Base-by-base conservation (phyloP, 139 green algal genomes). In the Haematococcus sp. region DNA sequence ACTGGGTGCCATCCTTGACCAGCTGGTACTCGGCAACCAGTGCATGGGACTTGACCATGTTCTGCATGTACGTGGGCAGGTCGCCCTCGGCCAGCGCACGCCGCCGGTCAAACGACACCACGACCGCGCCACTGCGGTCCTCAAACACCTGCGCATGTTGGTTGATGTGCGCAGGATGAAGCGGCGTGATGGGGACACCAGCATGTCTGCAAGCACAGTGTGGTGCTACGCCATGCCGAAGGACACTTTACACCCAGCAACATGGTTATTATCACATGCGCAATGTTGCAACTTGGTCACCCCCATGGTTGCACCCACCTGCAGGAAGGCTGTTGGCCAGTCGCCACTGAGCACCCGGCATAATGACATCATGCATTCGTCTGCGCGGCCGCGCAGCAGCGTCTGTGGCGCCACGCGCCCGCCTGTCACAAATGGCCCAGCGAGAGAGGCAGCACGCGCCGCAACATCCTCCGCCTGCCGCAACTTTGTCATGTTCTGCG, bases 111-210 rank as follows among this genome's bases (percentile, higher is more conserved):
- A 83, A 86, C 0, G 71, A 81, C 16, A 78, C 56, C 22, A 86
- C 81, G 13, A 86, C 73, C 44, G 43, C 61, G 35, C 80, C 80
- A 46, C 70, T 82, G 20, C 33, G 16, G 59, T 86, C 80, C 71
- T 86, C 80, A 69, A 86, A 86, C 7, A 82, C 70, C 80, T 85
- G 63, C 40, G 22, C 22, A n/a, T n/a, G n/a, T n/a, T n/a, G n/a
- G n/a, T n/a, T n/a, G n/a, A n/a, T n/a, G n/a, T n/a, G n/a, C n/a
- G n/a, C n/a, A n/a, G n/a, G n/a, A n/a, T n/a, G n/a, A n/a, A n/a
- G n/a, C n/a, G n/a, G n/a, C n/a, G n/a, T n/a, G n/a, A n/a, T n/a
- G n/a, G n/a, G n/a, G n/a, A n/a, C n/a, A n/a, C n/a, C n/a, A n/a
- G n/a, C n/a, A n/a, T n/a, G n/a, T n/a, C n/a, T n/a, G n/a, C n/a